phyloP scores from a whole-genome alignment of 2,329 filamentous ascomycete species.

The Penicillium sp. region DNA sequence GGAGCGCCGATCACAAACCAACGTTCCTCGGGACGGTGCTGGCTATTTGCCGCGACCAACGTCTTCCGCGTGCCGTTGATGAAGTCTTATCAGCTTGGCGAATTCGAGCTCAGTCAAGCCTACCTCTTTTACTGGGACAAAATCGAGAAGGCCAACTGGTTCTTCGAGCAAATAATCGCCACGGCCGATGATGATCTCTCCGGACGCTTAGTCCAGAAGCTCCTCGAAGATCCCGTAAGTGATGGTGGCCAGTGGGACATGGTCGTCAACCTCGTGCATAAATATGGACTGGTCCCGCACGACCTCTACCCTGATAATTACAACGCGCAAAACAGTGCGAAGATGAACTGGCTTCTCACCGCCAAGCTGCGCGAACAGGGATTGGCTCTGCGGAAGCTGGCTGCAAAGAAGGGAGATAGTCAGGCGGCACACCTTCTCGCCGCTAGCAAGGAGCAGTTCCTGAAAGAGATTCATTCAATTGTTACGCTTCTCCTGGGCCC shows the following conservation, averaged over 20 bases:
- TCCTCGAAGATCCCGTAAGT: conserved; percentile 70
- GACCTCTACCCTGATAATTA: conserved; percentile 79
- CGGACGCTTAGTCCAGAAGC: conserved; percentile 70
- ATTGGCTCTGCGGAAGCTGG: conserved; percentile 68
- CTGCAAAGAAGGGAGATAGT: conserved; percentile 43
- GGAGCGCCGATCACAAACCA: conserved; percentile 86
- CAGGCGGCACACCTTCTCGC: conserved; percentile 43
- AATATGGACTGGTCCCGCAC: conserved; percentile 88
- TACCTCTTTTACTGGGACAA: conserved; percentile 96
- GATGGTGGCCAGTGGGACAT: conserved; percentile 94
- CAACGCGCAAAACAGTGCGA: conserved; percentile 72
- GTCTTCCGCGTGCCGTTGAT: conserved; percentile 88
- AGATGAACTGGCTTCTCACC: conserved; percentile 75
- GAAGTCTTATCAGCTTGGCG: conserved; percentile 76
- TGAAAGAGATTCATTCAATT: conserved; percentile 78
- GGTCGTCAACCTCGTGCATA: conserved; percentile 81
- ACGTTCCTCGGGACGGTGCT: conserved; percentile 79
- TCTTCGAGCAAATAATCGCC: conserved; percentile 80
- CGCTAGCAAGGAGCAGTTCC: conserved; percentile 70
- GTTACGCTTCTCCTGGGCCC: conserved; percentile 82
- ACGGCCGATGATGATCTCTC: conserved; percentile 74
- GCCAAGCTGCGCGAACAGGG: conserved; percentile 88
- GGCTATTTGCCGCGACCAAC: conserved; percentile 91
- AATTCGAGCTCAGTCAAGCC: conserved; percentile 83
- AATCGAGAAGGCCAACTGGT: conserved; percentile 88